Percentiles rank a stretch among this genome's conserved stretches.
These are phyloP conservation scores for Coleophoma eucalyptorum DNA, from an alignment of 2,329 filamentous ascomycete genomes.

Conservation along the genomic window DNA sequence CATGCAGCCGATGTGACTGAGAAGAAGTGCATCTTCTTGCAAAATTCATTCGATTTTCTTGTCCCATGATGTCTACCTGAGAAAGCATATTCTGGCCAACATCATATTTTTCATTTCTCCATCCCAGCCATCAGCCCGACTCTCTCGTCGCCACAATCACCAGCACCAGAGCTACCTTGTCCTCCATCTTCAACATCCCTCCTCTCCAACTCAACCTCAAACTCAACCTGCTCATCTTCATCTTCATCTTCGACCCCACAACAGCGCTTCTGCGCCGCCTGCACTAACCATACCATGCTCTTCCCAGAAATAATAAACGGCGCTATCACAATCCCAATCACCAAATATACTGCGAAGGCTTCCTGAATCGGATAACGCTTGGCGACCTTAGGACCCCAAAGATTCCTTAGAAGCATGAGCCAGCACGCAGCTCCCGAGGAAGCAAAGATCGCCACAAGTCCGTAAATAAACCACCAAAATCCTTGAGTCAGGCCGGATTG, in stretches of 20 bases:
- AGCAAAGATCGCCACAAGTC: background rate
- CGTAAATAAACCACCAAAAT: slow-evolving; percentile 4
- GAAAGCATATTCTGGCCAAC: too few relatives aligned
- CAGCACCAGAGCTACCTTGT: background rate
- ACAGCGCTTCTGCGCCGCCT: slow-evolving; percentile 8
- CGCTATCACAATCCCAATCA: background rate
- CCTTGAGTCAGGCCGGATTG: background rate
- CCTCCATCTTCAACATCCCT: background rate
- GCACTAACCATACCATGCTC: slow-evolving; percentile 1
- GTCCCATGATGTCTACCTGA: too few relatives aligned
- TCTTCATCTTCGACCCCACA: slow-evolving; percentile 11
- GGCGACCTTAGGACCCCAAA: slow-evolving; percentile 6
- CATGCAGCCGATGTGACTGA: too few relatives aligned
- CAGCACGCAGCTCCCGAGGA: slow-evolving; percentile 4
- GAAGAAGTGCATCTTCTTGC: too few relatives aligned
- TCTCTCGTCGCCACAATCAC: slow-evolving; percentile 1
- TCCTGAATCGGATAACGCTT: slow-evolving; percentile 5
- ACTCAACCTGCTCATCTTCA: slow-evolving; percentile 5
- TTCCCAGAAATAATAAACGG: slow-evolving; percentile 3
- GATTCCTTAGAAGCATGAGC: slow-evolving; percentile 7
- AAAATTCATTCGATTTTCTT: too few relatives aligned
- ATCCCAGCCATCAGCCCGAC: slow-evolving; percentile 4
- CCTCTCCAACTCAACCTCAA: background rate
- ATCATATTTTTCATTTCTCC: slow-evolving; percentile 1
- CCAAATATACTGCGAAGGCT: background rate